phyloP scores from a whole-genome alignment of 1,284 basidiomycete genomes.

The Sporisorium graminicola region DNA sequence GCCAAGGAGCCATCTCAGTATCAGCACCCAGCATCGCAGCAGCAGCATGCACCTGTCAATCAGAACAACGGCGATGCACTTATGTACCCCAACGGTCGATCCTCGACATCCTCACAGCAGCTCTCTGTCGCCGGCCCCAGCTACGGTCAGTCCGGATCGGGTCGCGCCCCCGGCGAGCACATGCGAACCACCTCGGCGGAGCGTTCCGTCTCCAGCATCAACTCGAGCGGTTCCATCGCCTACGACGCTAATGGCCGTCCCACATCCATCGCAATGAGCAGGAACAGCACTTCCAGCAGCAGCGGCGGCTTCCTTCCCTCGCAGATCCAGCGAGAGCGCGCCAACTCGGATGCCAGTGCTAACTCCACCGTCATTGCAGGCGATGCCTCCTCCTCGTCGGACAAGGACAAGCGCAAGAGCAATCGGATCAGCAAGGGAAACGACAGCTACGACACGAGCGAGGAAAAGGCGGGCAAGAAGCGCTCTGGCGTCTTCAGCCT shows the following conservation, averaged over 20 bases:
- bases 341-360: constrained; percentile 55
- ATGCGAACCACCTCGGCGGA: constrained; percentile 51
- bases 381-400: constrained; percentile 31
- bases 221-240: constrained; percentile 18
- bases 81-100: constrained; percentile 22
- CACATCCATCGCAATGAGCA: constrained; percentile 32
- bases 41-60: constrained; percentile 14
- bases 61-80: constrained; percentile 17
- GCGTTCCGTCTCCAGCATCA: constrained; percentile 50
- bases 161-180: constrained; percentile 24
- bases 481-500: constrained; percentile 65
- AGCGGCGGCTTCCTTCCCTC: constrained; percentile 57
- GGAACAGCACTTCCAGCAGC: constrained; percentile 48
- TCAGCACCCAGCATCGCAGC: constrained; percentile 61
- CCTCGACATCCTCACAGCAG: constrained; percentile 33
- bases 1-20: constrained; percentile 11
- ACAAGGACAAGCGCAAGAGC: constrained; percentile 52
- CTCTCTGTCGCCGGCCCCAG: constrained; percentile 17
- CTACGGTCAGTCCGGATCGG: constrained; percentile 21
- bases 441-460: constrained; percentile 44
- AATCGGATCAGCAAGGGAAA: constrained; percentile 51
- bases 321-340: constrained; percentile 57
- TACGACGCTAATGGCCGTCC: constrained; percentile 29
- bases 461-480: constrained; percentile 64
- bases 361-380: constrained; percentile 32